Percentiles rank a stretch among this genome's conserved stretches.
Evolutionary conservation across 805 yeast genomes (phyloP).

Genomic region (Saturnispora bothae): DNA sequence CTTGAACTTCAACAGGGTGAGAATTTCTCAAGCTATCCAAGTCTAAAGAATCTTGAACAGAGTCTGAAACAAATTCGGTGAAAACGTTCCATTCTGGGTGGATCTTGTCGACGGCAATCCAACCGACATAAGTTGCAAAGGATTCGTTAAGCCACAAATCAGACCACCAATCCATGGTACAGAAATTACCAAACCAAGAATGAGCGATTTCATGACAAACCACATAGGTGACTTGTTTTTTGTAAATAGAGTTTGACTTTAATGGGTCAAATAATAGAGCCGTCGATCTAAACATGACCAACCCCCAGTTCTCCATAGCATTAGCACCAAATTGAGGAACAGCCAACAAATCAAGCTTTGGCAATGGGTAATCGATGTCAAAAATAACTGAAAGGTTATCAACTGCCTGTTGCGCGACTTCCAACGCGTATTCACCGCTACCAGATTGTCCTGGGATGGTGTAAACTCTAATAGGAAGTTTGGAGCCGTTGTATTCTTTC

Average conservation of each 20-base stretch:
- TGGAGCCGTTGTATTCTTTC: constrained; percentile 30
- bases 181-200: constrained; percentile 86
- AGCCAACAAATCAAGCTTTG: constrained; percentile 71
- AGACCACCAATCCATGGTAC: constrained; percentile 93
- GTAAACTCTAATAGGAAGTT: constrained; percentile 40
- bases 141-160: constrained; percentile 87
- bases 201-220: constrained; percentile 83
- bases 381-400: constrained; percentile 40
- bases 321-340: constrained; percentile 74
- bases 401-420: constrained; percentile 38
- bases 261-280: constrained; percentile 41
- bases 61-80: constrained; percentile 40
- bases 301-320: constrained; percentile 91
- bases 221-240: constrained; percentile 70
- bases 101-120: constrained; percentile 54
- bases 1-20: constrained; percentile 78
- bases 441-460: constrained; percentile 39
- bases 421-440: constrained; percentile 39
- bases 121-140: constrained; percentile 81
- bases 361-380: constrained; percentile 59
- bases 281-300: constrained; percentile 56
- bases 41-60: constrained; percentile 40
- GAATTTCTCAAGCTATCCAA: constrained; percentile 52
- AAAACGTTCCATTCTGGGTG: constrained; percentile 79
- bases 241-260: constrained; percentile 39